Evolutionary conservation across 441 rosid species (phyloP), one percentile per base, ranked within the genome.

Genomic region (Flueggea neowawraea): DNA sequence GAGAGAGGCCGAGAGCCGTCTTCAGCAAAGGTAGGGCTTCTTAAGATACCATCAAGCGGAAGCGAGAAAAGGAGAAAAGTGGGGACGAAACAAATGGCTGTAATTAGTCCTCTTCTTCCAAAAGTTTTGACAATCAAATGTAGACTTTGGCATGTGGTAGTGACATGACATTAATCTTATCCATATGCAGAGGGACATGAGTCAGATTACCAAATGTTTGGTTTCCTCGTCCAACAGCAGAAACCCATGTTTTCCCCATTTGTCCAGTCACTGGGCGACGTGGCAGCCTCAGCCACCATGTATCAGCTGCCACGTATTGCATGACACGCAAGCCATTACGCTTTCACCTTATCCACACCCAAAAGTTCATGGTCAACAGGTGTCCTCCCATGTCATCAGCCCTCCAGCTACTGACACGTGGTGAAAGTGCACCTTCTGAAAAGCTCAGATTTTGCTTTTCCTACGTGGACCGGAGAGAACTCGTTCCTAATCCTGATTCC

Each of bases 121-220:
- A 36, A 1, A 36, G 4, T 5, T 4, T 33, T 33, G 39, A 33
- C 1, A 36, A 36, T 22, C 28, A 22, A 22, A 22, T 22, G 28
- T 22, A 22, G 28, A 22, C 12, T 43, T 43, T 43, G 12, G 12
- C 12, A 1, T 11, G 45, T 43, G 12, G 45, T 47, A 12, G 12
- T 10, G 50, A 47, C 50, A 45, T n/a, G 75, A 77, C 86, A n/a
- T 49, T 47, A 60, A 60, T 61, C 82, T 75, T 79, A 82, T 82
- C 84, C 82, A 70, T 63, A 63, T 10, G 6, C 41, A 12, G 10
- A 5, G 12, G 10, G 36, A 7, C 41, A 6, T 16, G 58, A 67
- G 31, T 57, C 62, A 58, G 71, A 41, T 3, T 1, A 6, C 41
- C 41, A 43, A 45, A 1, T 13, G 41, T 62, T 56, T 41, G 58